These are phyloP conservation scores for Anthracocystis panici-leucophaei DNA, from an alignment of 1,284 basidiomycete genomes.

Conservation along the genomic window DNA sequence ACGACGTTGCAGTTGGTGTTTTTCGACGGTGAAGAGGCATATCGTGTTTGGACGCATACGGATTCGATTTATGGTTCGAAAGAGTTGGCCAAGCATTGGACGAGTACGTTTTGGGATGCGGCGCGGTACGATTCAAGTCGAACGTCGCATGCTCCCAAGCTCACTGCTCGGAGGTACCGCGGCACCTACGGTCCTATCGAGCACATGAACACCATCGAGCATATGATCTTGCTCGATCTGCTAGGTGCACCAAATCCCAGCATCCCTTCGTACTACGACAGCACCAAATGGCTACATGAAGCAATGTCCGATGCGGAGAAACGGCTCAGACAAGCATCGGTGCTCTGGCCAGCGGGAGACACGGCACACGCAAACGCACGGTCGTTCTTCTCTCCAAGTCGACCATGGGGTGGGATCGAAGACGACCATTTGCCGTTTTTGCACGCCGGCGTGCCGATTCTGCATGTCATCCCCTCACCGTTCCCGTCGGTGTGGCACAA, in stretches of 20 bases:
- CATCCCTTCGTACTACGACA: conserved; percentile 58
- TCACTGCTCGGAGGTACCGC: conserved; percentile 18
- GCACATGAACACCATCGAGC: conserved; percentile 63
- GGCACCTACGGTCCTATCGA: conserved; percentile 46
- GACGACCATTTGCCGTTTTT: conserved; percentile 97
- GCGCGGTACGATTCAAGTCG: conserved; percentile 13
- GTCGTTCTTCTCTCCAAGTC: conserved; percentile 33
- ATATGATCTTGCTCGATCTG: conserved; percentile 65
- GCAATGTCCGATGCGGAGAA: conserved; percentile 51
- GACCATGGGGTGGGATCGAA: conserved; percentile 78
- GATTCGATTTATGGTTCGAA: conserved; percentile 93
- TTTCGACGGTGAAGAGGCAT: conserved; percentile 98
- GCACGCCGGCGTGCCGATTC: conserved; percentile 82
- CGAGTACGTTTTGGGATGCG: conserved; percentile 35
- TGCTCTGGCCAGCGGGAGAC: conserved; percentile 46
- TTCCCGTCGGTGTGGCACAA: conserved; percentile 95
- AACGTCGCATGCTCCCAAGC: conserved; percentile 15
- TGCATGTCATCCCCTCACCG: conserved; percentile 90
- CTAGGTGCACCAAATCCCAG: conserved; percentile 56
- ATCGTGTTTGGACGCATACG: conserved; percentile 84
- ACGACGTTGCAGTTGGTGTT: conserved; percentile 94
- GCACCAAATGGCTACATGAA: conserved; percentile 59
- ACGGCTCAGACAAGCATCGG: conserved; percentile 27
- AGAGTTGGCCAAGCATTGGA: conserved; percentile 52
- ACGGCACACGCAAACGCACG: conserved; percentile 4